These are phyloP conservation scores for Moniliophthora roreri DNA, from an alignment of 1,284 basidiomycete genomes.

Conservation along the genomic window DNA sequence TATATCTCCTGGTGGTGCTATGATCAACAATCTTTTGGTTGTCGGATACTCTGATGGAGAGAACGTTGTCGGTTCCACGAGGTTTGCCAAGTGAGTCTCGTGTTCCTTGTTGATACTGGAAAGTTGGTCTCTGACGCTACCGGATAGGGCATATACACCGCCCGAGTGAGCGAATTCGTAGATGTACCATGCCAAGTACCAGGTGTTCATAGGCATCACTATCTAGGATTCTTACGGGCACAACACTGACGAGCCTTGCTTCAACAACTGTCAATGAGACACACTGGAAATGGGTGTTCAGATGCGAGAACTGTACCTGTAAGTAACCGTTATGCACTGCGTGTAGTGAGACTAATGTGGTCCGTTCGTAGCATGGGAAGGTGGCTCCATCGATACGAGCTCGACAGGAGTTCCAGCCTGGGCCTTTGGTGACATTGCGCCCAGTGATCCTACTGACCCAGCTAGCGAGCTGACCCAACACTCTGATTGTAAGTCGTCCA, in stretches of 20 bases:
- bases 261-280: slow-evolving; percentile 45
- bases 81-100: no score
- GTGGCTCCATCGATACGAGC: slow-evolving; percentile 38
- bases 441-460: slow-evolving; percentile 28
- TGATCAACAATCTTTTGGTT: slow-evolving; percentile 50
- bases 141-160: slow-evolving; percentile 15
- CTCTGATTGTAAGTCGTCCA: slow-evolving; percentile 36
- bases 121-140: no score
- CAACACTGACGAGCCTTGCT: slow-evolving; percentile 43
- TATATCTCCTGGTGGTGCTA: slow-evolving; percentile 48
- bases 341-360: neutral
- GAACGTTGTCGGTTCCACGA: no score
- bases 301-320: slow-evolving; percentile 55
- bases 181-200: no score
- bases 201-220: neutral
- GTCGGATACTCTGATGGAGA: slow-evolving; percentile 20
- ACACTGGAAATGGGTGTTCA: slow-evolving; percentile 58
- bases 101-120: slow-evolving; percentile 24
- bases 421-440: slow-evolving; percentile 40
- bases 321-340: slow-evolving; percentile 16
- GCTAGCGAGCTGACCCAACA: slow-evolving; percentile 39
- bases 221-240: slow-evolving; percentile 39
- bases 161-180: slow-evolving; percentile 48
- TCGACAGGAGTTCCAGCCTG: slow-evolving; percentile 49
- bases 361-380: slow-evolving; percentile 32